Percentiles rank a stretch among this genome's conserved stretches.
phyloP scores from a whole-genome alignment of 805 yeast species.

The Yamadazyma tumulicola region DNA sequence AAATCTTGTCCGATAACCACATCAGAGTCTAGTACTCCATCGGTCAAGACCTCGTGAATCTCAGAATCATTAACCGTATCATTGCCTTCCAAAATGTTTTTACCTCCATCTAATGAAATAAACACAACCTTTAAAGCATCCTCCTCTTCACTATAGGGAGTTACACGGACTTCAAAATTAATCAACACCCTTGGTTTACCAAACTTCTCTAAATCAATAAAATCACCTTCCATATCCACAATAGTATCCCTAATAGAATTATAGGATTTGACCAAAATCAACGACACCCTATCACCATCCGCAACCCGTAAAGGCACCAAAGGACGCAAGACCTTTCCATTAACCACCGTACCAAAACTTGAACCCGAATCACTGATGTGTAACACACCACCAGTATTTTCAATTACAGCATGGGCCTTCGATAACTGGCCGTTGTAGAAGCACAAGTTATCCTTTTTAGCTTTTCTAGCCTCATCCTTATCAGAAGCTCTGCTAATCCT shows the following conservation, averaged over 20 bases:
- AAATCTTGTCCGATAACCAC: too few relatives aligned
- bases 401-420: slow-evolving; percentile 33
- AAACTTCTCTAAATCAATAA: slow-evolving; percentile 19
- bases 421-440: slow-evolving; percentile 36
- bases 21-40: too few relatives aligned
- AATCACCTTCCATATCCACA: neutral
- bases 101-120: neutral
- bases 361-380: slow-evolving; percentile 28
- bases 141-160: neutral
- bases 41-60: too few relatives aligned
- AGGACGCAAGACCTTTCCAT: slow-evolving; percentile 22
- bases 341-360: slow-evolving; percentile 38
- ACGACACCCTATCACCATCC: slow-evolving; percentile 30
- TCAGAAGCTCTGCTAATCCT: slow-evolving; percentile 27
- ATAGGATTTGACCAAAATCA: slow-evolving; percentile 29
- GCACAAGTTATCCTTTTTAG: slow-evolving; percentile 26
- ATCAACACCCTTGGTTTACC: slow-evolving; percentile 17
- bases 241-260: neutral
- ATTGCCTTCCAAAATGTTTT: too few relatives aligned
- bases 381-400: slow-evolving; percentile 16
- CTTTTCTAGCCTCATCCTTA: slow-evolving; percentile 22
- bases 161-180: slow-evolving; percentile 1
- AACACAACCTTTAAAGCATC: neutral
- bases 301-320: slow-evolving; percentile 14
- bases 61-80: too few relatives aligned